phyloP scores from a whole-genome alignment of 2,329 filamentous ascomycete species.

The Fulvia fulva region DNA sequence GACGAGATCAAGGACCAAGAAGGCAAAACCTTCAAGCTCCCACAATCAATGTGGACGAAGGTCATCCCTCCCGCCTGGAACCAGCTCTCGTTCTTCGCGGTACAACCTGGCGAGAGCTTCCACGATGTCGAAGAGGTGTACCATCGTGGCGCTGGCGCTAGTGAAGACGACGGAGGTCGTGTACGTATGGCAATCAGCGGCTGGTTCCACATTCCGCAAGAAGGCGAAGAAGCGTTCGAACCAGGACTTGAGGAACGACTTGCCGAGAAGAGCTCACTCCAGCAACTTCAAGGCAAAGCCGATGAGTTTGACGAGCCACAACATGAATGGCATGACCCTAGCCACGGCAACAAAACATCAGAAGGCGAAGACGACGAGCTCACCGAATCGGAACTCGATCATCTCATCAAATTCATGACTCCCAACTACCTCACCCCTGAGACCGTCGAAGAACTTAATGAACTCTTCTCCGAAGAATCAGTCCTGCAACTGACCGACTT shows the following conservation, averaged over 20 bases:
- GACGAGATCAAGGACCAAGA: slow-evolving; percentile 59
- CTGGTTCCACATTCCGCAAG: slow-evolving; percentile 97
- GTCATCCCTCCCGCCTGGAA: slow-evolving; percentile 94
- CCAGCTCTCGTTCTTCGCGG: slow-evolving; percentile 95
- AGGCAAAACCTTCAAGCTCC: slow-evolving; percentile 71
- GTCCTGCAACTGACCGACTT: slow-evolving; percentile 79
- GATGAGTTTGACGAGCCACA: slow-evolving; percentile 84
- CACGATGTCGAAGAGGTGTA: slow-evolving; percentile 99
- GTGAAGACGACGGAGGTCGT: slow-evolving; percentile 65
- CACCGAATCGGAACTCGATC: slow-evolving; percentile 77
- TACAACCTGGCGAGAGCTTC: slow-evolving; percentile 97
- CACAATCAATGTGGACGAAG: slow-evolving; percentile 71
- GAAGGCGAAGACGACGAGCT: slow-evolving; percentile 53
- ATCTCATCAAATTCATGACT: slow-evolving; percentile 83
- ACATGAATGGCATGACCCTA: slow-evolving; percentile 49
- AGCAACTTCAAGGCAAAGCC: slow-evolving; percentile 86
- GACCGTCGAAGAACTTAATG: slow-evolving; percentile 75
- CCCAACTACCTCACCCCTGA: slow-evolving; percentile 90
- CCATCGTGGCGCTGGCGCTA: slow-evolving; percentile 56
- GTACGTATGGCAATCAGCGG: slow-evolving; percentile 97
- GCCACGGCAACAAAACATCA: slow-evolving; percentile 40
- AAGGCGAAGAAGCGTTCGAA: slow-evolving; percentile 88
- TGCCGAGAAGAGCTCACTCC: slow-evolving; percentile 82
- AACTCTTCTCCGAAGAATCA: slow-evolving; percentile 76
- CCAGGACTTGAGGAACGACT: slow-evolving; percentile 83